phyloP scores from a whole-genome alignment of 805 yeast genomes.

The Danielozyma ontarioensis region DNA sequence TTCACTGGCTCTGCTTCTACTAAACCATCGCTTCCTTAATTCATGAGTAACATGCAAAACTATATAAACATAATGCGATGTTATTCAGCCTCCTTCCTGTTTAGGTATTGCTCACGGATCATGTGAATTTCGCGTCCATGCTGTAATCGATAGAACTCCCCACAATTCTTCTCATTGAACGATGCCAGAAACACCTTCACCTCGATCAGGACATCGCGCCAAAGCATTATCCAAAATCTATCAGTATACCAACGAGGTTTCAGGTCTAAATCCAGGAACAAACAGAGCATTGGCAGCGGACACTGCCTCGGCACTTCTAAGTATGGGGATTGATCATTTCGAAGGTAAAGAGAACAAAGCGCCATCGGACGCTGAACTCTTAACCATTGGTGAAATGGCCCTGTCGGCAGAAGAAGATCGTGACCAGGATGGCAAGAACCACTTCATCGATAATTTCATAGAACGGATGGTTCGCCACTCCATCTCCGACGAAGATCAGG shows the following conservation, averaged over 20 bases:
- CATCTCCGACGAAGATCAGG: conserved; percentile 45
- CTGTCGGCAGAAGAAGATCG: conserved; percentile 24
- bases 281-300: conserved; percentile 32
- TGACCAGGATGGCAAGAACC: conserved; percentile 21
- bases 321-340: conserved; percentile 25
- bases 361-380: conserved; percentile 23
- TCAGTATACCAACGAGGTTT: conserved; percentile 19
- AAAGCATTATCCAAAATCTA: conserved; percentile 15
- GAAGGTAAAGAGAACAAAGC: conserved; percentile 3
- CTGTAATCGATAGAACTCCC: too few species aligned
- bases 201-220: too few species aligned
- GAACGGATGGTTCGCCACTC: conserved; percentile 49
- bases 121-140: too few species aligned
- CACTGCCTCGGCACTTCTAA: conserved; percentile 31
- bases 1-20: conserved; percentile 4
- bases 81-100: too few species aligned
- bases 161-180: too few species aligned
- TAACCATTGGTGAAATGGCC: conserved; percentile 21
- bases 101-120: too few species aligned
- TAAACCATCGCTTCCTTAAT: not conserved
- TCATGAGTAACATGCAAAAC: too few species aligned
- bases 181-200: too few species aligned
- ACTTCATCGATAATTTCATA: conserved; percentile 55
- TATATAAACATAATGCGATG: too few species aligned
- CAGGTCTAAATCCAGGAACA: conserved; percentile 19